Conservation (phyloP, 2,329 filamentous ascomycete species). For the Alternaria sp. region DNA sequence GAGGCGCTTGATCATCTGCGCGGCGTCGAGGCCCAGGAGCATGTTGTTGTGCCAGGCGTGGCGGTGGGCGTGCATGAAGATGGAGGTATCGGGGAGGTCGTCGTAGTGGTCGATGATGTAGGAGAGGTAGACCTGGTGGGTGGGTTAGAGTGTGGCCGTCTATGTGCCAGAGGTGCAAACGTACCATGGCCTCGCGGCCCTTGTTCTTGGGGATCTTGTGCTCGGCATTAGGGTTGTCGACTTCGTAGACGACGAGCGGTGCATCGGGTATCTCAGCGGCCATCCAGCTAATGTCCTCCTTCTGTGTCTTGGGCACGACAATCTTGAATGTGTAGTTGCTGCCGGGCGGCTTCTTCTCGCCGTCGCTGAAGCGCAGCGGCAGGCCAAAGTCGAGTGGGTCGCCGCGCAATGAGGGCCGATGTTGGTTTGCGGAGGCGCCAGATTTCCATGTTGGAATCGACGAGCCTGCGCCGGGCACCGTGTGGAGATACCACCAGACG, state of each 20-base stretch:
- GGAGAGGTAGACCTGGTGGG: conserved; percentile 60
- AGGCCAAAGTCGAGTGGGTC: conserved; percentile 49
- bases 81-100: conserved; percentile 63
- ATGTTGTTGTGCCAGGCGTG: conserved; percentile 68
- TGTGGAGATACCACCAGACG: conserved; percentile 43
- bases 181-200: conserved; percentile 66
- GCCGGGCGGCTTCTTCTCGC: conserved; percentile 42
- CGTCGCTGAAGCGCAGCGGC: conserved; percentile 43
- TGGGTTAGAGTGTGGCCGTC: conserved; percentile 11
- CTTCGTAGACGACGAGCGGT: conserved; percentile 59
- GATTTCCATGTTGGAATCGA: conserved; percentile 25
- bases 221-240: conserved; percentile 59
- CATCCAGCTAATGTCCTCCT: conserved; percentile 51
- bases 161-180: conserved; percentile 1
- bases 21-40: conserved; percentile 60
- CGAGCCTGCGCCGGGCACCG: conserved; percentile 19
- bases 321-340: conserved; percentile 48
- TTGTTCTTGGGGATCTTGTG: conserved; percentile 66
- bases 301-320: conserved; percentile 49
- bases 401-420: conserved; percentile 25
- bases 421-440: conserved; percentile 11
- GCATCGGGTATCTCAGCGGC: conserved; percentile 44
- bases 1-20: conserved; percentile 60
- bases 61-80: conserved; percentile 67
- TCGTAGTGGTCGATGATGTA: conserved; percentile 71